Evolutionary conservation across 441 rosid genomes (phyloP).

Genomic region (Populus hybrid): DNA sequence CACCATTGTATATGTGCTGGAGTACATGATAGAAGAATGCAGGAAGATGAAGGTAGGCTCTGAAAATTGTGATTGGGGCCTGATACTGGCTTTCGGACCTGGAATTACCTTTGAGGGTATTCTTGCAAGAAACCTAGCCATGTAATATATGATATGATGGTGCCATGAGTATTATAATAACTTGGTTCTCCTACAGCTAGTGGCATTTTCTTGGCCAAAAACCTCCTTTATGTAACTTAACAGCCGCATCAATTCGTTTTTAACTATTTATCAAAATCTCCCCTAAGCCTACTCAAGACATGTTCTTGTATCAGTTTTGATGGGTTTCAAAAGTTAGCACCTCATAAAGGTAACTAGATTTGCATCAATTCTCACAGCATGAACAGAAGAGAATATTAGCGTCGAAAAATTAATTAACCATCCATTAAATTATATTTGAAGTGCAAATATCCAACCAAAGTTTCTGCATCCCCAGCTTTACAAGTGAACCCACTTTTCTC

Average conservation of each 20-base stretch:
- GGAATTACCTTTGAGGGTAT: conserved; percentile 95
- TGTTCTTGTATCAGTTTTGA: not conserved
- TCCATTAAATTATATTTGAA: conserved; percentile 17
- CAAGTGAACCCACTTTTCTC: conserved; percentile 31
- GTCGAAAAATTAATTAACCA: not conserved
- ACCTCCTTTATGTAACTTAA: not conserved
- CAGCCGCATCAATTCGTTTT: not conserved
- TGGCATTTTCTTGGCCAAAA: not conserved
- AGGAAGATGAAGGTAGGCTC: conserved; percentile 32
- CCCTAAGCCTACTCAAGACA: not conserved
- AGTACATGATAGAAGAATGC: conserved; percentile 82
- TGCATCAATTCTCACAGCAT: not conserved
- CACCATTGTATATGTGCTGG: conserved; percentile 83
- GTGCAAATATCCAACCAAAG: conserved; percentile 31
- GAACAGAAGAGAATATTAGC: not conserved
- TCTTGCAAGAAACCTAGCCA: conserved; percentile 80
- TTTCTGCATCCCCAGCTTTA: conserved; percentile 34
- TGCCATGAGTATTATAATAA: not conserved
- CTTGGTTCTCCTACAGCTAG: not conserved
- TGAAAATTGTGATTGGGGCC: conserved; percentile 59
- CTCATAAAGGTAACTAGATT: not conserved
- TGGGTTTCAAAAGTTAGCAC: not conserved
- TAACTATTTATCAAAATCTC: not conserved
- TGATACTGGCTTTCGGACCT: conserved; percentile 91
- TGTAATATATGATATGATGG: conserved; percentile 20